These are phyloP conservation scores for Pyricularia sp. DNA, from an alignment of 2,329 filamentous ascomycete species.

Conservation along the genomic window DNA sequence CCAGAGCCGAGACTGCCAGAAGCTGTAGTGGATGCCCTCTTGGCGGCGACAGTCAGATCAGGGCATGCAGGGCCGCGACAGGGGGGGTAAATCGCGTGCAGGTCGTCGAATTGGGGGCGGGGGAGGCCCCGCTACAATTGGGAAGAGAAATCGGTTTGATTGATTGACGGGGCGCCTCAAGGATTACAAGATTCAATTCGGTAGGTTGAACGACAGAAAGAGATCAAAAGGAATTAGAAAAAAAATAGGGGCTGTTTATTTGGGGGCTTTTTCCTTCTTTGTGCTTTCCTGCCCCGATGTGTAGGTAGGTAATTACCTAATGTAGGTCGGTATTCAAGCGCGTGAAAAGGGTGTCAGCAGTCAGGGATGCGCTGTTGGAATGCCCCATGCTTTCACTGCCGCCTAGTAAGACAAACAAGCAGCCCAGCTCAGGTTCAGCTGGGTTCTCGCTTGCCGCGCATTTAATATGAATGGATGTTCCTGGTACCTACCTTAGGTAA, in stretches of 20 bases:
- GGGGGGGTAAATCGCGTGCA: neutral
- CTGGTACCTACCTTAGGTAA: neutral
- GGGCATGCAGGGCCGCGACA: neutral
- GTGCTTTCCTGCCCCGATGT: neutral
- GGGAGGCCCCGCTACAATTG: neutral
- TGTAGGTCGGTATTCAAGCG: neutral
- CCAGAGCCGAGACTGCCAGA: neutral
- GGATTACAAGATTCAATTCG: neutral
- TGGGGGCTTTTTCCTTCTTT: neutral
- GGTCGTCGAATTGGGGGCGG: neutral
- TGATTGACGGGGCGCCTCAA: neutral
- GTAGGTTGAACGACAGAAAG: neutral
- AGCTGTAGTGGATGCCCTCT: neutral
- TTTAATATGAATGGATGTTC: neutral
- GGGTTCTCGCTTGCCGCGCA: neutral
- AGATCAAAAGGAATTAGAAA: neutral
- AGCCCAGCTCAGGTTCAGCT: neutral
- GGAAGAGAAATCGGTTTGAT: neutral
- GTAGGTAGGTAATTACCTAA: neutral
- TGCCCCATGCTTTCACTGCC: neutral
- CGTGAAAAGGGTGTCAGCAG: neutral
- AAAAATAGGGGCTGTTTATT: neutral
- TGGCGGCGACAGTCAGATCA: neutral
- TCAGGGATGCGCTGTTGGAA: neutral
- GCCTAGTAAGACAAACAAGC: neutral